Evolutionary conservation across 2,329 filamentous ascomycete species (phyloP), one percentile per base, ranked within the genome.

Genomic region (Delphinella strobiligena): DNA sequence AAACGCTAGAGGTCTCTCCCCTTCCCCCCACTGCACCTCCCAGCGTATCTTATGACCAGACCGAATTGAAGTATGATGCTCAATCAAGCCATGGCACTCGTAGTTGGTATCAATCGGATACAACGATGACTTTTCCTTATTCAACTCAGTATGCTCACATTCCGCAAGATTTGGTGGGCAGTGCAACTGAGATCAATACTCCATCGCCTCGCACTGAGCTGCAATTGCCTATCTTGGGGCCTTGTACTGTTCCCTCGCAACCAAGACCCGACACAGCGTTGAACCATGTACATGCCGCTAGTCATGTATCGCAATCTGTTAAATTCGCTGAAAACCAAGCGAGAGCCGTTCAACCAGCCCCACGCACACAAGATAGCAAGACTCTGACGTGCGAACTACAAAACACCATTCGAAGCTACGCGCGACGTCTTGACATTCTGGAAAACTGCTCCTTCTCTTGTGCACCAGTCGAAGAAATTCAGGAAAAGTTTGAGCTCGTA

Each of bases 381-480:
- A 19, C 32, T 17, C 5, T 31, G 5, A 34, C 36, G 4, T 18
- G 19, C 15, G 56, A 59, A 19, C 45, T 59, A 40, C 63, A 71
- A 42, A 68, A 71, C 14, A 73, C 86, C 43, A 45, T 59, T 8
- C 50, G 50, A 18, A 50, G 52, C 31, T 54, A 52, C 29, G 75
- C 75, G 29, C 67, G 72, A 38, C 76, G 83, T 2, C 57, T 89
- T 10, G 78, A 83, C 36, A 64, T 67, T 40, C 65, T 88, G 4
- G 83, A 89, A 58, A 82, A 71, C 37, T 66, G 72, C 1, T 86
- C 80, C 0, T 83, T 86, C 51, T 75, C 75, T 17, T 68, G 74
- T 32, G 67, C 70, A 14, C 70, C 71, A n/a, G 71, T 81, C 35
- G 81, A 86, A 16, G 78, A 82, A 29, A 74, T 82, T 36, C 65